Base-by-base conservation (phyloP, 192 early-diverging fungal genomes). In the Coemansia guatemalensis region DNA sequence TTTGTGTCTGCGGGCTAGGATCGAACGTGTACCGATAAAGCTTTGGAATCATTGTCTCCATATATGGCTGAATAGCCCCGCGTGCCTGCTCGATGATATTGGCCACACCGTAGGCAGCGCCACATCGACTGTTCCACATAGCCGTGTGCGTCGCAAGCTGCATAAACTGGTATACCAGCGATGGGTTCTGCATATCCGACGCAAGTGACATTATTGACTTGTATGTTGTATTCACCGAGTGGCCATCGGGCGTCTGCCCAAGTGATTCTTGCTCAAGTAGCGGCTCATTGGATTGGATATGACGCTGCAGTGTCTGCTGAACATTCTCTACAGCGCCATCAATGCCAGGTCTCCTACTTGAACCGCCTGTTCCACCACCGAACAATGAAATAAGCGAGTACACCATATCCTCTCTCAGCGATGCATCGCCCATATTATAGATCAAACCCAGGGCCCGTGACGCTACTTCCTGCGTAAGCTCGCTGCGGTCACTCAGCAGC, bases 81-180 rank as follows among this genome's bases (percentile, higher is more conserved):
- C 89, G 88, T 8, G 95, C 91, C 39, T 88, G 81, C 5, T 89
- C 81, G 32, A 92, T 89, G 60, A 96, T 87, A 5, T 86, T 85
- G 6, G 88, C 85, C 55, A 98, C 93, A 14, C 94, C 94, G 70
- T 95, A 89, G 9, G 90, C 89, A 8, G 93, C 93, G 30, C 93
- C 94, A 24, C 92, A 83, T 22, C 93, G 81, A 14, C 93, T 93
- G 62, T 89, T 88, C 93, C 94, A 95, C 82, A 95, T 87, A 7
- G 93, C 93, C 53, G 93, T 90, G 69, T 96, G 92, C 33, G 89
- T 90, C 1, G 96, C 96, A 8, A 98, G 81, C 33, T 92, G 89
- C 89, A 96, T 93, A 64, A 98, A 93, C 61, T 91, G 90, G 75
- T 96, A 96, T 6, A 95, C 91, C 17, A 98, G 78, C 53, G 96